Evolutionary conservation across 768 basidiomycete species (phyloP).

Genomic region (Boletus rubescentipes): DNA sequence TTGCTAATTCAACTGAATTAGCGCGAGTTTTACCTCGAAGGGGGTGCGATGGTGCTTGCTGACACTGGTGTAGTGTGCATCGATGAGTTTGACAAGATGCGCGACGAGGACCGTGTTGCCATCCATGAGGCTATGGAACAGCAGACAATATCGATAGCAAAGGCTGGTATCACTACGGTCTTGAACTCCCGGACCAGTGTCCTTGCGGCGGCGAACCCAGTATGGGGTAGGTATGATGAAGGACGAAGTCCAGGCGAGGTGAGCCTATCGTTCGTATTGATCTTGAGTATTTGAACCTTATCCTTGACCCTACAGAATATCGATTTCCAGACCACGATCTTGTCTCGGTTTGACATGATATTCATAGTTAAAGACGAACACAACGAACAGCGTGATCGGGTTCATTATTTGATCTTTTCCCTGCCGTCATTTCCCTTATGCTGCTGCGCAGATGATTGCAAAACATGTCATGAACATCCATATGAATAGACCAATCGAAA

Average conservation of each 20-base stretch:
- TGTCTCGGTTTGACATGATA: slow-evolving; percentile 99
- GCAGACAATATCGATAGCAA: slow-evolving; percentile 98
- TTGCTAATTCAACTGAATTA: slow-evolving; percentile 32
- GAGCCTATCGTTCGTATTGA: slow-evolving; percentile 6
- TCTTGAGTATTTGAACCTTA: neutral
- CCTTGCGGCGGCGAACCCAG: slow-evolving; percentile 95
- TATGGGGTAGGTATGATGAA: slow-evolving; percentile 97
- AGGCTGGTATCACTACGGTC: slow-evolving; percentile 98
- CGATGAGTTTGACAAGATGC: slow-evolving; percentile 99
- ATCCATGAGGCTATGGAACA: slow-evolving; percentile 99
- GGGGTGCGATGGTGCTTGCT: slow-evolving; percentile 98
- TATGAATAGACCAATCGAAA: slow-evolving; percentile 85
- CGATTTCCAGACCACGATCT: slow-evolving; percentile 96
- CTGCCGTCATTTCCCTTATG: neutral
- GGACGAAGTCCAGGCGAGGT: slow-evolving; percentile 95
- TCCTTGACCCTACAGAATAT: slow-evolving; percentile 59
- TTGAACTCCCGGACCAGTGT: slow-evolving; percentile 95
- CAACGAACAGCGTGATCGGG: slow-evolving; percentile 89
- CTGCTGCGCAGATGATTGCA: slow-evolving; percentile 73
- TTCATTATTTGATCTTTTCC: slow-evolving; percentile 34
- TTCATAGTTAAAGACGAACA: slow-evolving; percentile 99
- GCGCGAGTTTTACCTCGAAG: slow-evolving; percentile 99
- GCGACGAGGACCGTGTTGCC: slow-evolving; percentile 97
- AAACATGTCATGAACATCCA: slow-evolving; percentile 99
- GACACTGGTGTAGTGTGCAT: slow-evolving; percentile 99